Evolutionary conservation across 73 alveolate genomes (phyloP), one percentile per base, ranked within the genome.

Genomic region (Paramecium sonneborni): DNA sequence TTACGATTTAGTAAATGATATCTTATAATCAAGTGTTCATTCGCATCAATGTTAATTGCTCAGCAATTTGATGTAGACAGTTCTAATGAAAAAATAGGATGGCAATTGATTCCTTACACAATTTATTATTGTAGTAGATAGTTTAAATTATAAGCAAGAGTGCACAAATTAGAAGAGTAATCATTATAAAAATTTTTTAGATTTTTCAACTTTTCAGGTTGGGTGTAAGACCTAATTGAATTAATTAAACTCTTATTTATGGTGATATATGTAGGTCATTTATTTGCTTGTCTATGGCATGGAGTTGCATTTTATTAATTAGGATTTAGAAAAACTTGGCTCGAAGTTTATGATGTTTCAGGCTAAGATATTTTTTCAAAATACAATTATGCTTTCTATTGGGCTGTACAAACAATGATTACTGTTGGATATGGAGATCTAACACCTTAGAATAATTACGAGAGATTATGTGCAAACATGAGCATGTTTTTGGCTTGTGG

Each of bases 391-490:
- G 62, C 96, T 1, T 43, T 94, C 9, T 96, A 95, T 91, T 96
- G 95, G 94, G 96, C 98, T 18, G 92, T 95, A 24, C 23, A 95
- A 21, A 96, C 99, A 0, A 96, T 96, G 97, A 93, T 97, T 28
- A 94, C 98, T 8, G 96, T 96, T 1, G 99, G 99, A 3, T 96
- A 95, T 94, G 99, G 99, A 79, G 99, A 96, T 93, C 85, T 96
- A 14, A 79, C 43, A 43, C 99, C 99, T 20, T 76, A 85, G 8
- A 94, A 97, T 37, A 70, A 62, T 11, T 43, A 69, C 35, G 99
- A 96, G 85, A 94, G 92, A 46, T 38, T 94, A 12, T 94, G 57
- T 72, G 97, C 92, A 9, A 96, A 94, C 86, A 43, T 92, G 14
- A 88, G 95, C 30, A 95, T 96, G 98, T 88, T 90, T 62, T 76